phyloP scores from a whole-genome alignment of 805 yeast species.

The Ogataea nitratoaversa region DNA sequence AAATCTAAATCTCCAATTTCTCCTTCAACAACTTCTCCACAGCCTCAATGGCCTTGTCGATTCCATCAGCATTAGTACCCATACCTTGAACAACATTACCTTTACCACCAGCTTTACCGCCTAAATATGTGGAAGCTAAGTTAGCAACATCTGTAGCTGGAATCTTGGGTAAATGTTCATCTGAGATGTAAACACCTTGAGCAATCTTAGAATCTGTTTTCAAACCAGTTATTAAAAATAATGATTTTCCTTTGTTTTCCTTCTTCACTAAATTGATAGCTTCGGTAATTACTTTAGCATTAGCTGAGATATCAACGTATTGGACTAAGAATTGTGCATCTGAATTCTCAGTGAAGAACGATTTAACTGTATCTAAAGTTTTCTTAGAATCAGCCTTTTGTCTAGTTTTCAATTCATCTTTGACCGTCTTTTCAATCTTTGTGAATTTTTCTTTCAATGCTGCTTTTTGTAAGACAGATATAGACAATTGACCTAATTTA shows the following conservation, averaged over 20 bases:
- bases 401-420: slow-evolving; percentile 81
- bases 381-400: slow-evolving; percentile 86
- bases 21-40: slow-evolving; percentile 57
- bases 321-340: slow-evolving; percentile 59
- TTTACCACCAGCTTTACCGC: slow-evolving; percentile 99
- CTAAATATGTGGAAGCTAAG: slow-evolving; percentile 67
- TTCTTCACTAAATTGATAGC: slow-evolving; percentile 82
- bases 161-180: slow-evolving; percentile 60
- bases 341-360: slow-evolving; percentile 56
- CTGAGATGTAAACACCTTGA: slow-evolving; percentile 88
- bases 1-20: slow-evolving; percentile 37
- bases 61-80: slow-evolving; percentile 76
- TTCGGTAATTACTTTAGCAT: slow-evolving; percentile 92
- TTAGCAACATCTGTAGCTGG: slow-evolving; percentile 73
- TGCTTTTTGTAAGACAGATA: slow-evolving; percentile 78
- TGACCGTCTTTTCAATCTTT: slow-evolving; percentile 78
- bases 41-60: slow-evolving; percentile 69
- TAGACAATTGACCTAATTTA: slow-evolving; percentile 71
- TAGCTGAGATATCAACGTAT: slow-evolving; percentile 66
- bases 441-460: slow-evolving; percentile 68
- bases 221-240: slow-evolving; percentile 73
- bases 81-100: slow-evolving; percentile 96
- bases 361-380: slow-evolving; percentile 71
- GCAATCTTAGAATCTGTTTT: slow-evolving; percentile 70
- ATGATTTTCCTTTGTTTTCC: slow-evolving; percentile 65